Conservation (phyloP, 192 early-diverging fungal genomes). For the Pilobolus umbonatus region DNA sequence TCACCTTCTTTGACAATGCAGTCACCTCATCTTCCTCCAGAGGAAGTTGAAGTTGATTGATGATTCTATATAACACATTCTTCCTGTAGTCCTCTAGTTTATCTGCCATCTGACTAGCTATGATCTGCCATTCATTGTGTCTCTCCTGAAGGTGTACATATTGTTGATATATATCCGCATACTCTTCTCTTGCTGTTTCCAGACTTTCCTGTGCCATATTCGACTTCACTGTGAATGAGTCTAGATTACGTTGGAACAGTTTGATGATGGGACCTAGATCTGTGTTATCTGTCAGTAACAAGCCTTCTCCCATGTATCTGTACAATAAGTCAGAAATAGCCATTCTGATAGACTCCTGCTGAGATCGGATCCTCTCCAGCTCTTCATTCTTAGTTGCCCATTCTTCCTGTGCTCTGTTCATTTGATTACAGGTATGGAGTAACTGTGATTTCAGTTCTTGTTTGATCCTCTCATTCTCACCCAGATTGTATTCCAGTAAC, state of each 20-base stretch:
- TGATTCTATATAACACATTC: slow-evolving; percentile 19
- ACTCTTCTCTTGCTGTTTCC: not conserved
- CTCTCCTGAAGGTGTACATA: slow-evolving; percentile 14
- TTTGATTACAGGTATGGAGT: slow-evolving; percentile 25
- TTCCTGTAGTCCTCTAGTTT: slow-evolving; percentile 24
- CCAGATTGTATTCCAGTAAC: slow-evolving; percentile 11
- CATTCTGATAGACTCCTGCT: not conserved
- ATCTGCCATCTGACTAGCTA: slow-evolving; percentile 20
- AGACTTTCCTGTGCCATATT: not conserved
- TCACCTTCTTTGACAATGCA: slow-evolving; percentile 4
- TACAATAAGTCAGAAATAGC: not conserved
- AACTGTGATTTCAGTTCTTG: slow-evolving; percentile 26
- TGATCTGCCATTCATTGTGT: slow-evolving; percentile 7
- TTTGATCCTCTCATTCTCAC: slow-evolving; percentile 20
- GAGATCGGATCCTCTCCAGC: slow-evolving; percentile 10
- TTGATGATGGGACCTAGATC: not conserved
- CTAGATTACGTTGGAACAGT: slow-evolving; percentile 1
- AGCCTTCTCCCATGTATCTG: not conserved
- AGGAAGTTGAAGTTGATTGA: slow-evolving; percentile 26
- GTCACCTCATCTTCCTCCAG: slow-evolving; percentile 22
- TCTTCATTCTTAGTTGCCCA: slow-evolving; percentile 31
- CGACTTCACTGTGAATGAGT: not conserved
- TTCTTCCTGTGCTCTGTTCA: slow-evolving; percentile 22
- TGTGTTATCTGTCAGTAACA: not conserved
- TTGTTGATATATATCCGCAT: not conserved